phyloP scores from a whole-genome alignment of 805 yeast species.

The Candida pseudofarinosa region DNA sequence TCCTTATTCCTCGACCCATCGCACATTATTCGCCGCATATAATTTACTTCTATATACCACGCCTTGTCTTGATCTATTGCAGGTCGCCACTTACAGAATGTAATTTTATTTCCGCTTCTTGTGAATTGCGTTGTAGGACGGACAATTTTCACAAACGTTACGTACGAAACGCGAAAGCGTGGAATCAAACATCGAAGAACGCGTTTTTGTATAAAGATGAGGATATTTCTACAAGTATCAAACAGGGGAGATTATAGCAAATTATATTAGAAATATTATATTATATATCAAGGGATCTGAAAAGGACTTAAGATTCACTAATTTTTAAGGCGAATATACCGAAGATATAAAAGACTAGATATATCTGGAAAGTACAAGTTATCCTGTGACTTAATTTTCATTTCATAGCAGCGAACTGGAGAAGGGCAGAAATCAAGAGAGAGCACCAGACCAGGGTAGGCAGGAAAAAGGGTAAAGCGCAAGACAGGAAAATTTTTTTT shows the following conservation, averaged over 20 bases:
- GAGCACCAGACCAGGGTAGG: not conserved
- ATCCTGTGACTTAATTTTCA: too few relatives aligned
- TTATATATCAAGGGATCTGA: not conserved
- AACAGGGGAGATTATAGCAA: not conserved
- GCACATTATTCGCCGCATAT: not conserved
- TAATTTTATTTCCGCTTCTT: not conserved
- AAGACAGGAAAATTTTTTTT: not conserved
- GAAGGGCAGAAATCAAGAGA: not conserved
- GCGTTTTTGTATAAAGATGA: not conserved
- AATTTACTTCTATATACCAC: not conserved
- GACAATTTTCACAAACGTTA: not conserved
- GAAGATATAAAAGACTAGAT: not conserved
- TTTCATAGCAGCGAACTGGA: not conserved
- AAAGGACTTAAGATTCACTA: not conserved
- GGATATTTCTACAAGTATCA: not conserved
- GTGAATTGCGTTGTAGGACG: not conserved
- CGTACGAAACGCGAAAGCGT: slow-evolving; percentile 3
- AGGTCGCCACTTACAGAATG: not conserved
- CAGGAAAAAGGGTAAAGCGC: not conserved
- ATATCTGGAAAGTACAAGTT: not conserved
- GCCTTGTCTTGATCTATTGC: not conserved
- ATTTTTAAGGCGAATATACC: not conserved
- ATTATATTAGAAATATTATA: not conserved
- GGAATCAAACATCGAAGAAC: slow-evolving; percentile 1
- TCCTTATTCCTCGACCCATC: too few relatives aligned